Base-by-base conservation (phyloP, 2,329 filamentous ascomycete genomes). In the Clarireedia paspali region DNA sequence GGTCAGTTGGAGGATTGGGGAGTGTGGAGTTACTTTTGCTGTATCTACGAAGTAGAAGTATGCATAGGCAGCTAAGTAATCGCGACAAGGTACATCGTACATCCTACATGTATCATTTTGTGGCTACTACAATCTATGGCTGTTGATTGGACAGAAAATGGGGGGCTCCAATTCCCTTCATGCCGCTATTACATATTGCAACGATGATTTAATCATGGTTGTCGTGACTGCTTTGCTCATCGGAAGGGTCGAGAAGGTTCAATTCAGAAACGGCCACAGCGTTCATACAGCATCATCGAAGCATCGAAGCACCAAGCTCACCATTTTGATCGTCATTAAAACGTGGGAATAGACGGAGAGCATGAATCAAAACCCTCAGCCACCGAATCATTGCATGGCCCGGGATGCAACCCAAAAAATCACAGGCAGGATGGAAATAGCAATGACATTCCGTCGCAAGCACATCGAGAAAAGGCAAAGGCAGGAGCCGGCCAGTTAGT, bases 121-220 rank as follows among this genome's bases (percentile, higher is more conserved):
- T 36, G 26, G 26, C n/a, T 34, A 23, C 17, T 39, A 23, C 42
- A 42, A 15, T 54, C 10, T 15, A 15, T 17, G 30, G 9, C 10
- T 14, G 40, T 44, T 49, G 24, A 44, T 54, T 49, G 45, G 52
- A 26, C 24, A 45, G 23, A 49, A 36, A 30, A 15, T 17, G 27
- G 17, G 42, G 14, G 20, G 52, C 34, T 44, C 46, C 38, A 55
- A 17, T 34, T 6, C 50, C 26, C 10, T 30, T 42, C 34, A 46
- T 36, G 55, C 50, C 55, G 40, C 45, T 59, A 50, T 55, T 56
- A 57, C 50, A 30, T 23, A 14, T 39, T 15, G 42, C 34, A 48
- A 47, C 40, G 47, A 40, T 40, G 49, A 47, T 38, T 12, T n/a
- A 15, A 15, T 26, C 10, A 1, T 36, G 38, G 34, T 23, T 39